Evolutionary conservation across 2,329 filamentous ascomycete genomes (phyloP), one percentile per base, ranked within the genome.

Genomic region (Harringtonia aguacate): DNA sequence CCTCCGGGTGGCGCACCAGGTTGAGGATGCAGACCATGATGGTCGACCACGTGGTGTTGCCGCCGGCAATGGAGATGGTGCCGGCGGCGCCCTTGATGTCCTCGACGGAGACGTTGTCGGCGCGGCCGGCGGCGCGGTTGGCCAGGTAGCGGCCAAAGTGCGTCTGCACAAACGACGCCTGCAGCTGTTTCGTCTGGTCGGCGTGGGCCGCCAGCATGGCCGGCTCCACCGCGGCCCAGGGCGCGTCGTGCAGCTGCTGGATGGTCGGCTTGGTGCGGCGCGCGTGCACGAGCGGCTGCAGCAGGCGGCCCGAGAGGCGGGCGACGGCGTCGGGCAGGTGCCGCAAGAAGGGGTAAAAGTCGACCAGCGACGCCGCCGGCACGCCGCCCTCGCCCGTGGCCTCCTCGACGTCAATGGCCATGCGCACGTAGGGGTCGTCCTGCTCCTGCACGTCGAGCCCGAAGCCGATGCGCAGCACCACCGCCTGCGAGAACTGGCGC

Each of bases 21-120:
- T 72, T 72, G 18, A 67, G 57, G 1, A 70, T 55, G 47, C 72
- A 69, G 5, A 57, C 61, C 27, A 62, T 55, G 5, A 73, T 58
- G 0, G 60, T 64, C 28, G 56, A 55, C 29, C 61, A 60, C 2
- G 64, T 67, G 3, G 68, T 73, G 52, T 68, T 70, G 8, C 63
- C 62, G 18, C 60, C 66, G 8, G 58, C 66, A 29, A 63, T 61
- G 17, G 65, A 60, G 1, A 64, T 54, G 1, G 61, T 58, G 13
- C 62, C 62, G 0, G 56, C 54, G 22, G 61, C 58, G 43, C 62
- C 64, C 15, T 53, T 49, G 41, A 56, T 55, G 45, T 59, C 50
- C n/a, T 55, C 56, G 28, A 64, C 60, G 2, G 48, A 51, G 36
- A 63, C 51, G n/a, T 46, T 45, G 10, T 45, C 30, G 30, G 37